Evolutionary conservation across 2,329 filamentous ascomycete species (phyloP), one percentile per base, ranked within the genome.

Genomic region (Fusarium brachygibbosum): DNA sequence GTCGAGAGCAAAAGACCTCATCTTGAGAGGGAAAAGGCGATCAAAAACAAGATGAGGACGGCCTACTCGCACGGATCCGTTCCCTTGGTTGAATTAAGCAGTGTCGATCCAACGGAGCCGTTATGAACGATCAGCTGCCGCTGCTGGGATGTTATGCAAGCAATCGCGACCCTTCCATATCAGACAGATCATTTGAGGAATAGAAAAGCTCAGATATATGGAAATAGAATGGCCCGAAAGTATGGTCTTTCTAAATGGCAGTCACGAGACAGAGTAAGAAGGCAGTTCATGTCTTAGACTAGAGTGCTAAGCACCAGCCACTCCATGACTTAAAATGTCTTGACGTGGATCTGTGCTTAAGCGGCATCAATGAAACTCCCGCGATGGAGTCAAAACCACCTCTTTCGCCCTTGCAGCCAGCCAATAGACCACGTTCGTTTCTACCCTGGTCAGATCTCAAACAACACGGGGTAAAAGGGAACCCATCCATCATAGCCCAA

Each of bases 371-470:
- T 73, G 71, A 74, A 74, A 74, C 71, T 62, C 40, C 60, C 42
- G 37, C 40, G 37, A 52, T 59, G 54, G 61, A 54, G 41, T 57
- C 60, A 25, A 53, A 56, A 44, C 58, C 55, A 50, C 44, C n/a
- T 56, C 38, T 40, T 37, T n/a, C 41, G 49, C 60, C 65, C 71
- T 63, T 55, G 55, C 63, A 71, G 55, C 63, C 42, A 72, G 54
- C 68, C 65, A 66, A 69, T 71, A 61, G 38, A 44, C 38, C 38
- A 16, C 28, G 19, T n/a, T 28, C 8, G 21, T 41, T 32, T 40
- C 31, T 23, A 54, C 57, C 67, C 71, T 63, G 55, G 71, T 66
- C 58, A 44, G 65, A 73, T 46, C 69, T 74, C 67, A 73, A 74
- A 74, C 71, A 67, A 45, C 49, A 58, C 54, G 67, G 69, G 64